A percentile compares a stretch with the other conserved stretches of the same genome.
Evolutionary conservation across 202 grass and related monocot genomes (phyloP).

Genomic region (Alloteropsis angusta): DNA sequence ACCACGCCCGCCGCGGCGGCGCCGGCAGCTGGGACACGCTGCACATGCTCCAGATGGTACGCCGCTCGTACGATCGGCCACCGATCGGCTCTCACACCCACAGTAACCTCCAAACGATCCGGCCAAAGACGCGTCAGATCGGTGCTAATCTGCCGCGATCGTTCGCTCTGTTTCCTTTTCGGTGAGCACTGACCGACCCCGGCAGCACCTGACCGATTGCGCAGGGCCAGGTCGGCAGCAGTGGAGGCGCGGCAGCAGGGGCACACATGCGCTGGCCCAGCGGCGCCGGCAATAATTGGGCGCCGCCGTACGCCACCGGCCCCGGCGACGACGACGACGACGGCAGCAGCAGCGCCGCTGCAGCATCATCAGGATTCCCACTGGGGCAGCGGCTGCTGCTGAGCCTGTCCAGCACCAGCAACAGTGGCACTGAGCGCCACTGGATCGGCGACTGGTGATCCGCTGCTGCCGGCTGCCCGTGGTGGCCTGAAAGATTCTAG

Average conservation of each 20-base stretch:
- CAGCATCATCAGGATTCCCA: slow-evolving; percentile 89
- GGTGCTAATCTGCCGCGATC: not conserved
- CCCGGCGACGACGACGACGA: not conserved
- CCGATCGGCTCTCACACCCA: not conserved
- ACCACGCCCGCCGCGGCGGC: not conserved
- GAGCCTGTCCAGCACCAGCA: not conserved
- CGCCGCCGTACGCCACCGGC: slow-evolving; percentile 2
- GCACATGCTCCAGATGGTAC: slow-evolving; percentile 33
- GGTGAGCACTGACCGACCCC: not conserved
- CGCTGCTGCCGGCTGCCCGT: too few species aligned
- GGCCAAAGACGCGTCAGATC: not conserved
- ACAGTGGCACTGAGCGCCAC: not conserved
- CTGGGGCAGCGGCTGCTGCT: not conserved
- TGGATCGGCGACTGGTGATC: not conserved
- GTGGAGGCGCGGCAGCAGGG: slow-evolving; percentile 17
- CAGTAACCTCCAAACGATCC: not conserved
- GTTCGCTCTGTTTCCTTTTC: not conserved
- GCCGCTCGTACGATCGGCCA: not conserved
- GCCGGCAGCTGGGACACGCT: not conserved
- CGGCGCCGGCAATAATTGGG: slow-evolving; percentile 19
- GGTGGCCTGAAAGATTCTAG: not conserved
- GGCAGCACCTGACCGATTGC: slow-evolving; percentile 5
- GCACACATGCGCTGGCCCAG: slow-evolving; percentile 12
- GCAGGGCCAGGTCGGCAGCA: slow-evolving; percentile 35
- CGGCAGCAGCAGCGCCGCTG: slow-evolving; percentile 1